A percentile compares a stretch with the other conserved stretches of the same genome.
Conservation (phyloP, 2,329 filamentous ascomycete species). For the Fusarium brevicatenulatum region DNA sequence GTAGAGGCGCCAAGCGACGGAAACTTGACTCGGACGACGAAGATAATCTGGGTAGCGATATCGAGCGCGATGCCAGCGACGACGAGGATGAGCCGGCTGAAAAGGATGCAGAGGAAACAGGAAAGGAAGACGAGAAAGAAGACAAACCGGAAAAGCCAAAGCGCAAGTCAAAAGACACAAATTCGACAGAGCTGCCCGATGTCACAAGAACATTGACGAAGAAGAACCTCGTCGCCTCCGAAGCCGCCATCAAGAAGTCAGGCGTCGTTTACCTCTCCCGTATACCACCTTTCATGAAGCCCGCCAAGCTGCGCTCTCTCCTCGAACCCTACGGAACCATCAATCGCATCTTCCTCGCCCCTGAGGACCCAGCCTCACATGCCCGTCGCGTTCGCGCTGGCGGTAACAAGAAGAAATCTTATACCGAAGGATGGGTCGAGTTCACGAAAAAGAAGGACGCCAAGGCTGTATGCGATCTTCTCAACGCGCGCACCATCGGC, state of each 20-base stretch:
- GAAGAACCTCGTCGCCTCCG: conserved; percentile 74
- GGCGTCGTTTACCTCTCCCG: conserved; percentile 87
- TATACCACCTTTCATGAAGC: conserved; percentile 90
- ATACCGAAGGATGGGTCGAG: conserved; percentile 88
- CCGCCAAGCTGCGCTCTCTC: conserved; percentile 77
- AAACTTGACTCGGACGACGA: conserved; percentile 60
- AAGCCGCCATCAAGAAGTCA: conserved; percentile 74
- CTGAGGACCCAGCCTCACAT: conserved; percentile 75
- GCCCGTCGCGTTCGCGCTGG: conserved; percentile 74
- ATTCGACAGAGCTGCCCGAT: conserved; percentile 55
- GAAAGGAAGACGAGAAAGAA: conserved; percentile 31
- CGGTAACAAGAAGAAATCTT: conserved; percentile 86
- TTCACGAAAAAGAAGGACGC: conserved; percentile 81
- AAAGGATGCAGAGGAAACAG: conserved; percentile 37
- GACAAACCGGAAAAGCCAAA: conserved; percentile 37
- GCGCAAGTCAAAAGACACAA: conserved; percentile 43
- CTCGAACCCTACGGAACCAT: conserved; percentile 79
- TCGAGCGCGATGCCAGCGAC: conserved; percentile 49
- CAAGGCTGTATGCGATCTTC: conserved; percentile 76
- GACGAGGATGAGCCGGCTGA: conserved; percentile 48
- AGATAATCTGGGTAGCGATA: conserved; percentile 51
- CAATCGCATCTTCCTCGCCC: conserved; percentile 81
- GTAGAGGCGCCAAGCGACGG: conserved; percentile 69
- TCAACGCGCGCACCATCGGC: conserved; percentile 82
- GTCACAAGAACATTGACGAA: conserved; percentile 67